Evolutionary conservation across 345 rosid genomes (phyloP), one percentile per base, ranked within the genome.

Genomic region (Psidium friedrichsthalianum): DNA sequence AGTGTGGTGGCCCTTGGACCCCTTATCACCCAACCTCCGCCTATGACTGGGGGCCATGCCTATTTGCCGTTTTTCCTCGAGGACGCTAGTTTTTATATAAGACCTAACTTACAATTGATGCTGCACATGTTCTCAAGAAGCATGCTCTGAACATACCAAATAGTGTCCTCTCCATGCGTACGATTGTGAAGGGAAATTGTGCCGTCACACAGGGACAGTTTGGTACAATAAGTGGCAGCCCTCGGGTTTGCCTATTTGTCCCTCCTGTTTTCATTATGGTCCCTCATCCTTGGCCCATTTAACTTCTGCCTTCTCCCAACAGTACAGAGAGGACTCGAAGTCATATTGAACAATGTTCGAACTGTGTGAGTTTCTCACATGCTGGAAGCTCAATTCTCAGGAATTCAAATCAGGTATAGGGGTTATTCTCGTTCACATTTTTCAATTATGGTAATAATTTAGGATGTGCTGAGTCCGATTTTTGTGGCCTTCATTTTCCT

Each of bases 151-250:
- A 32, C n/a, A 69, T 69, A 36, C 80, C 10, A 25, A 69, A 32
- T 69, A 36, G 21, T 69, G 80, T 36, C 47, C 47, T 69, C 83
- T 59, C 47, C 20, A 82, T 85, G 86, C 80, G 18, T 69, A 18
- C 94, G 99, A 93, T 97, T 87, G 99, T 97, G 42, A 97, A 95
- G 91, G 97, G 98, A 78, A 78, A 94, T 97, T 13, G 99, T 89
- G 99, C 99, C 49, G 91, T 95, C 85, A 91, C 98, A n/a, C 20
- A 94, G 99, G 89, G 98, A 87, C 98, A 96, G 90, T 89, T 89
- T 96, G 61, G 95, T 95, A 74, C 97, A 90, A 81, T 94, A 58
- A 89, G n/a, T 93, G 94, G 95, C 94, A 11, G 54, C 93, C 83
- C 91, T 95, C 18, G 99, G 98, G 51, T 69, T 69, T 94, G 76